Evolutionary conservation across 352 stramenopile genomes (phyloP), one percentile per base, ranked within the genome.

Genomic region (Globisporangium ultimum): DNA sequence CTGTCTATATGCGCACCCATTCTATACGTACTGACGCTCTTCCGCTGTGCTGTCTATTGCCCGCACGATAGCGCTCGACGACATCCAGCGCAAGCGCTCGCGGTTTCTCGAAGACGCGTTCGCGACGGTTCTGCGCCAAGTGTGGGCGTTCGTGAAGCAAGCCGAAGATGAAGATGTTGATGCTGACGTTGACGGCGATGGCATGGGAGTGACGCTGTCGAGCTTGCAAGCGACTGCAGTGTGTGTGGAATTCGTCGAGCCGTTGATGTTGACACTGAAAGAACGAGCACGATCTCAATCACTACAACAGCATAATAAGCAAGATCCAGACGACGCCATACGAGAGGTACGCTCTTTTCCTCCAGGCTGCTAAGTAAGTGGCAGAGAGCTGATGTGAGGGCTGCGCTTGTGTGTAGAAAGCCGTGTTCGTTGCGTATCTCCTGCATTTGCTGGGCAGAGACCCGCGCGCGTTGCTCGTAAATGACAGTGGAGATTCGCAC

Each of bases 81-180:
- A 84, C 36, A 83, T 92, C 28, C 15, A 64, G 7, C 74, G 78
- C 42, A 92, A 92, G 56, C 74, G 75, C 40, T 89, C 80, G 55
- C 68, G 68, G 32, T 89, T 92, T 55, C 60, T 90, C 22, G 80
- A 90, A 66, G 80, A 89, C 63, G 61, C 76, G 13, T 81, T 84
- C 55, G 71, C 73, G 1, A 62, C 65, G 12, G 76, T 90, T 36
- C 50, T 88, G n/a, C 70, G 66, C 6, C 63, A 61, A 21, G 52
- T 74, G 5, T 70, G 38, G 53, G 54, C 36, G 17, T 63, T 54
- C 51, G 28, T 55, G 3, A 32, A 67, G 2, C 18, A 28, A 40
- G 18, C n/a, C 0, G 17, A 6, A 13, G 28, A 60, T 32, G 57
- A 70, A 38, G n/a, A n/a, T n/a, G n/a, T n/a, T n/a, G n/a, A n/a